Percentiles rank a stretch among this genome's conserved stretches.
Evolutionary conservation across 805 yeast species (phyloP).

Genomic region (Candida ascalaphidarum): DNA sequence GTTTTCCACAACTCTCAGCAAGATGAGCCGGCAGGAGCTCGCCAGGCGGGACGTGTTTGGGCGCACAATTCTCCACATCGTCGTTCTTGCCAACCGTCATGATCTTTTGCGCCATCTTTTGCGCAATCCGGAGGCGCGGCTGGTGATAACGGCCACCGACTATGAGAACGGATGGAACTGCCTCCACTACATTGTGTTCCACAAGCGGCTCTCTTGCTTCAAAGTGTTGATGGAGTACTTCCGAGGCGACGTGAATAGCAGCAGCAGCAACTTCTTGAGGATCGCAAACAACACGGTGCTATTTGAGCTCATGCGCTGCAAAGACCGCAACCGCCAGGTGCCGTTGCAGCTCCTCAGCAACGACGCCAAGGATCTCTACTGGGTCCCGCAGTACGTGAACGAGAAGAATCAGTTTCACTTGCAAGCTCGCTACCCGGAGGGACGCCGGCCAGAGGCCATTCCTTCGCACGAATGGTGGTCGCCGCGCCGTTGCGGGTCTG

Average conservation of each 20-base stretch:
- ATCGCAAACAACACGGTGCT: conserved; percentile 11
- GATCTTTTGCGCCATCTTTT: conserved; percentile 40
- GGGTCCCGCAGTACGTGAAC: conserved; percentile 35
- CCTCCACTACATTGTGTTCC: conserved; percentile 59
- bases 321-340: conserved; percentile 64
- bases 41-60: conserved; percentile 62
- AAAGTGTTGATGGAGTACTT: conserved; percentile 25
- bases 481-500: conserved; percentile 45
- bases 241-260: not conserved
- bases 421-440: conserved; percentile 7
- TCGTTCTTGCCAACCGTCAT: conserved; percentile 41
- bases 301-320: conserved; percentile 37
- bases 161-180: conserved; percentile 78
- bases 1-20: not conserved
- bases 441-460: not conserved
- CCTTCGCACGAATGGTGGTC: conserved; percentile 32
- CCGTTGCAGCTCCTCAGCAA: conserved; percentile 61
- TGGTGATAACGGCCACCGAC: conserved; percentile 38
- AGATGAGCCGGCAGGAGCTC: conserved; percentile 24
- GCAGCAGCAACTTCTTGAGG: no score
- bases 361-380: conserved; percentile 34
- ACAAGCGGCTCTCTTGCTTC: conserved; percentile 50
- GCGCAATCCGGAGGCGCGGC: conserved; percentile 38
- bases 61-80: conserved; percentile 50
- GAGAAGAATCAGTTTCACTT: conserved; percentile 23